Base-by-base conservation (phyloP, 768 basidiomycete species). In the Cystobasidium onofrii region DNA sequence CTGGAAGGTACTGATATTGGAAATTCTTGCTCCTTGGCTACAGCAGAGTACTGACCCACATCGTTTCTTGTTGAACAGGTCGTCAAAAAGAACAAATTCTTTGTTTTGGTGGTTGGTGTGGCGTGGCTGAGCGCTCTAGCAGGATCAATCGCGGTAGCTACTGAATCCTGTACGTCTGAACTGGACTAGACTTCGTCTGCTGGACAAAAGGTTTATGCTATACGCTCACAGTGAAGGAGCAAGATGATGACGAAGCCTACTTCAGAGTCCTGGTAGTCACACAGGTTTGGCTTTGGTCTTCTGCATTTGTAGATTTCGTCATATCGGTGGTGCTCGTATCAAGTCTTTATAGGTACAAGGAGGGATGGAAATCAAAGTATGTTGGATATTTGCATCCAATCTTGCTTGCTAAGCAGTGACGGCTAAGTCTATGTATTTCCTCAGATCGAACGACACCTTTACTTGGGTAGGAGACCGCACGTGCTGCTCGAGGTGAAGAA, bases 401-500 rank as follows among this genome's bases (percentile, higher is more conserved):
- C 55, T 57, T 23, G 23, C 10, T 39, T 61, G 25, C 15, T 3
- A n/a, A 31, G 20, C 57, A n/a, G 39, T 12, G 36, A 15, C 31
- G 4, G 17, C 15, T 39, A 15, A 33, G 57, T 64, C n/a, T 25
- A 15, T 36, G 4, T 3, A 1, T 64, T 6, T 18, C 4, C n/a
- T 10, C 4, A 64, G 63, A 25, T 41, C 43, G 15, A 64, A 64
- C 36, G 63, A 64, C 10, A 64, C 63, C 9, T 64, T 64, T 34
- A 20, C 20, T 13, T 64, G 63, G 63, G 43, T 64, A 39, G 3
- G 9, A 31, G 4, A 43, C 10, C 63, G 3, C 27, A 39, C 57
- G 6, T 29, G 25, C 57, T 60, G 33, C 4, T 17, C 17, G 20
- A n/a, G n/a, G 33, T 27, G 3, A 12, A 60, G 15, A 25, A 29